phyloP scores from a whole-genome alignment of 345 rosid species.

The Eutrema heterophyllum region DNA sequence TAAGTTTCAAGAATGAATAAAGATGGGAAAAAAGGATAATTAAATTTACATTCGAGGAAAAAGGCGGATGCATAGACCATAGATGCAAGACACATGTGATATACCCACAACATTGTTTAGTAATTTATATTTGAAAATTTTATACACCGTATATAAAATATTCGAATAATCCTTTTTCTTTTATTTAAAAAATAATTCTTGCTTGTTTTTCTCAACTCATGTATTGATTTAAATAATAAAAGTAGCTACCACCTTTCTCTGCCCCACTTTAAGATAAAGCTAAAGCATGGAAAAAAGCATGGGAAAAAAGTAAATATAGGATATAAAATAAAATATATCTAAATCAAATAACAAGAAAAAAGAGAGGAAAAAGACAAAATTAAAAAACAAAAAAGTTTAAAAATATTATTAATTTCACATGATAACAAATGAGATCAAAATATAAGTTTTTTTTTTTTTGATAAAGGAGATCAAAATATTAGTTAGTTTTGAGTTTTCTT shows the following conservation, averaged over 20 bases:
- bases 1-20: not conserved
- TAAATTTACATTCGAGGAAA: conserved; percentile 5
- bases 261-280: conserved; percentile 90
- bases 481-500: conserved; percentile 18
- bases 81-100: conserved; percentile 24
- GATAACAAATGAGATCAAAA: conserved; percentile 24
- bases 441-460: not conserved
- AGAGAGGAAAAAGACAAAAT: conserved; percentile 36
- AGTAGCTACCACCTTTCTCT: conserved; percentile 56
- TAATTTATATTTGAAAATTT: conserved; percentile 16
- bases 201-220: conserved; percentile 23
- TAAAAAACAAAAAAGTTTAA: not conserved
- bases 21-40: not conserved
- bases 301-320: conserved; percentile 42
- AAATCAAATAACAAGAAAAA: conserved; percentile 30
- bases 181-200: not conserved
- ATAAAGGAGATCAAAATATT: conserved; percentile 17
- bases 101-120: conserved; percentile 3
- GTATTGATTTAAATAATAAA: conserved; percentile 33
- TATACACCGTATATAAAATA: conserved; percentile 29
- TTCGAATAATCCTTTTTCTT: conserved; percentile 25
- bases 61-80: conserved; percentile 21
- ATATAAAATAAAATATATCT: conserved; percentile 32
- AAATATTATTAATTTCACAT: conserved; percentile 19
- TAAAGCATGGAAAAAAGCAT: conserved; percentile 49